These are phyloP conservation scores for Debaryomyces coudertii DNA, from an alignment of 1,139 yeast genomes.

Conservation along the genomic window DNA sequence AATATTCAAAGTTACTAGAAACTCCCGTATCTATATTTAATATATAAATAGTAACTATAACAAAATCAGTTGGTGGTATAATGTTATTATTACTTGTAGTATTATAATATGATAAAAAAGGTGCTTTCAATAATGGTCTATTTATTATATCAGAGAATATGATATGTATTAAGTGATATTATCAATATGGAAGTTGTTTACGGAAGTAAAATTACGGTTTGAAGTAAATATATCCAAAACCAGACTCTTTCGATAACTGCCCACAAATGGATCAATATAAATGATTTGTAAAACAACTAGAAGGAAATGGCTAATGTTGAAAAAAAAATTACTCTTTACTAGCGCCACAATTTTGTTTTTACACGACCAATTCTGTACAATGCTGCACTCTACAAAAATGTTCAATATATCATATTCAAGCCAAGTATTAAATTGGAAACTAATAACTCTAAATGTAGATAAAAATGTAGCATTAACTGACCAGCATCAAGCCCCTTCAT, in stretches of 20 bases:
- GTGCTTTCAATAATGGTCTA: constrained; percentile 5
- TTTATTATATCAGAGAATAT: constrained; percentile 9
- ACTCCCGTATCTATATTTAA: constrained; percentile 7
- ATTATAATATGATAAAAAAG: constrained; percentile 1
- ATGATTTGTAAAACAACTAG: neutral
- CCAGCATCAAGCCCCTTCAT: constrained; percentile 15
- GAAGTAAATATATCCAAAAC: neutral
- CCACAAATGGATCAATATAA: neutral
- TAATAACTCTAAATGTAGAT: neutral
- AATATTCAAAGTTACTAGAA: constrained; percentile 1
- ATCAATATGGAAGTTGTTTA: constrained; percentile 1
- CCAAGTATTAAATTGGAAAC: neutral
- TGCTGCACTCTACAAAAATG: neutral
- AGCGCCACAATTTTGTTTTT: neutral
- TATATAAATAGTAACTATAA: constrained; percentile 5
- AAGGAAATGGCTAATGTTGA: neutral
- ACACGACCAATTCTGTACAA: neutral
- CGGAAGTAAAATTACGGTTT: neutral
- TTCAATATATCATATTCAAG: neutral
- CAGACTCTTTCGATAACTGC: constrained; percentile 2
- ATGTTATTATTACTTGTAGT: neutral
- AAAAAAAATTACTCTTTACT: neutral
- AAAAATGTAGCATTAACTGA: neutral
- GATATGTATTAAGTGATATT: constrained; percentile 1
- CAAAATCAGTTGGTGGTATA: neutral